Base-by-base conservation (phyloP, 768 basidiomycete species). In the Leccinum obscurum region DNA sequence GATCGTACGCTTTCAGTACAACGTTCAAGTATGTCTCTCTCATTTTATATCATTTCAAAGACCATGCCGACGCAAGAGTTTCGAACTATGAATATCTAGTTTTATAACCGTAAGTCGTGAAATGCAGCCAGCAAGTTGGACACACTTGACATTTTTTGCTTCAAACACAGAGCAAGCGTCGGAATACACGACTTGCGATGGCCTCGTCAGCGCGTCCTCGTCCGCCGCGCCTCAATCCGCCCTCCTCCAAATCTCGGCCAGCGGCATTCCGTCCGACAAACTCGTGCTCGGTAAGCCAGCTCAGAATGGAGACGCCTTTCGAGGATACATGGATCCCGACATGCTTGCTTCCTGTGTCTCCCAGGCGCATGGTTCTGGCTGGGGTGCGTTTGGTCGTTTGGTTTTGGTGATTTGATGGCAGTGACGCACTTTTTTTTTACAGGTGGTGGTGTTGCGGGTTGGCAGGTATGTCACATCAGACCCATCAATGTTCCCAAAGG, bases 201-300 rank as follows among this genome's bases (percentile, higher is more conserved):
- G 68, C 17, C 74, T 83, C 17, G 67, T 83, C 26, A 74, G 65
- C 35, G 57, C 67, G 9, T 81, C 80, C 2, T 78, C 79, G 9
- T 69, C 71, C 15, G 57, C 64, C 6, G 82, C 73, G 72, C 81
- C 81, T 2, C 59, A 72, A 22, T 75, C 78, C 2, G 71, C 78
- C 0, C 67, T 84, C 30, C 79, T 83, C 68, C 75, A 83, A 67
- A 82, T 83, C 58, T 68, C 75, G 22, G 78, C 78, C 3, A 81
- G 75, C 59, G 87, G 87, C n/a, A 81, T 90, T 10, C 70, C 81
- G 8, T 72, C 86, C 48, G 71, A 81, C 70, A 91, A 90, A 74
- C 77, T 91, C 59, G 86, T 91, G 59, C 89, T 92, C 64, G 89
- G 89, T 4, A 92, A 92, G 72, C 89, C 89, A 7, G 83, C 83